Evolutionary conservation across 805 yeast species (phyloP), one percentile per base, ranked within the genome.

Genomic region (Cyberlindnera subsufficiens): DNA sequence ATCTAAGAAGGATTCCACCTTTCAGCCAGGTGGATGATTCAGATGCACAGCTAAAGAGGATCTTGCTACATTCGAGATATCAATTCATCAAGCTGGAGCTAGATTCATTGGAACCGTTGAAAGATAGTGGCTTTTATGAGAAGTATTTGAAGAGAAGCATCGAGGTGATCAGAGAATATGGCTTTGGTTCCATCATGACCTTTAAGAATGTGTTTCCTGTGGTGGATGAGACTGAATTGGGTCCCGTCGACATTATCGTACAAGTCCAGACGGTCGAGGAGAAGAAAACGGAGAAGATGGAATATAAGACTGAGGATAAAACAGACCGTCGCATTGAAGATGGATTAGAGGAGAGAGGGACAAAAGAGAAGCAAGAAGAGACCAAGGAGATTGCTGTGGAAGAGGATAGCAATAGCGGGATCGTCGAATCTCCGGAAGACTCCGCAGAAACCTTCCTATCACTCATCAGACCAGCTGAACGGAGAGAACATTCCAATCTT

Each of bases 91-190:
- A 72, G 38, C 67, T 67, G 36, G 93, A 86, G 56, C 61, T 84
- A 38, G 69, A 74, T 3, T 70, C 79, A 14, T 67, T 82, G 43
- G 56, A 55, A 17, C 89, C 88, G 1, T 66, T 85, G 40, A 67
- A 72, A 41, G 68, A 73, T 38, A 69, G 73, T 41, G 74, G 73
- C 38, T 64, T 77, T 4, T 63, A 68, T 32, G 78, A 79, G 43
- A 76, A 80, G 39, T 86, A 79, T 55, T 65, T 90, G 43, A 89
- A 88, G 53, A 69, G 95, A 50, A 82, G 78, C 51, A 74, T 91
- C 32, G 98, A 93, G 60, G 78, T 86, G 4, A 78, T 87, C 44
- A 73, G 99, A 58, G 97, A 90, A 59, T 84, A 78, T 53, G 78
- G 87, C 15, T 85, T 82, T 60, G 83, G 82, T 22, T 79, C 93